Conservation (phyloP, 176 grass and related monocot species). For the Rhipidocladum racemiflorum region DNA sequence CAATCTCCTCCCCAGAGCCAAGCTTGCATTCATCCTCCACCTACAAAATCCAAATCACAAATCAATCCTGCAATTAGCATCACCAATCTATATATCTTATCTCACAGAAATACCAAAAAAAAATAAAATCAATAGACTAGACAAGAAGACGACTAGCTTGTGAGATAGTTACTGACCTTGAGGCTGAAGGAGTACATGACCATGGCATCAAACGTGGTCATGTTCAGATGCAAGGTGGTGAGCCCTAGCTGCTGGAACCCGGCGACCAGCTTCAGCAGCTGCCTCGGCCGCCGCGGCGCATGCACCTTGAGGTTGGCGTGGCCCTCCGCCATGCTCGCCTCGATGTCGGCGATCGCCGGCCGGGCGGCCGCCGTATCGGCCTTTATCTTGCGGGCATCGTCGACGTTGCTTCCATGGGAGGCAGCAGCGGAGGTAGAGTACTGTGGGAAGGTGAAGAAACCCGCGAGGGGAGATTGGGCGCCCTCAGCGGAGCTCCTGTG, state of each 20-base stretch:
- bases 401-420: neutral
- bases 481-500: neutral
- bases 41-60: conserved; percentile 27
- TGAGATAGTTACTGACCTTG: conserved; percentile 29
- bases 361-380: neutral
- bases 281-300: conserved; percentile 32
- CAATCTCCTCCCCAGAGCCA: conserved; percentile 60
- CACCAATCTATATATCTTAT: neutral
- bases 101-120: neutral
- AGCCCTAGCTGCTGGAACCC: conserved; percentile 45
- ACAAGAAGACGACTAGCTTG: neutral
- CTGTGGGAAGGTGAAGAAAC: conserved; percentile 57
- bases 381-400: neutral
- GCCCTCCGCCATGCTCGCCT: conserved; percentile 52
- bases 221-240: conserved; percentile 52
- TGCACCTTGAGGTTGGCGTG: conserved; percentile 56
- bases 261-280: conserved; percentile 39
- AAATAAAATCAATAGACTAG: neutral
- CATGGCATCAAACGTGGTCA: conserved; percentile 31
- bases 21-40: conserved; percentile 62
- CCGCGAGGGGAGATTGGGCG: conserved; percentile 24
- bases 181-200: conserved; percentile 57
- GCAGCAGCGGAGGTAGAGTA: conserved; percentile 26
- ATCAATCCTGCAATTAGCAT: neutral
- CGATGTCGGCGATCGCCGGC: conserved; percentile 35